These are phyloP conservation scores for Porpolomopsis calyptriformis DNA, from an alignment of 768 basidiomycete species.

Conservation along the genomic window DNA sequence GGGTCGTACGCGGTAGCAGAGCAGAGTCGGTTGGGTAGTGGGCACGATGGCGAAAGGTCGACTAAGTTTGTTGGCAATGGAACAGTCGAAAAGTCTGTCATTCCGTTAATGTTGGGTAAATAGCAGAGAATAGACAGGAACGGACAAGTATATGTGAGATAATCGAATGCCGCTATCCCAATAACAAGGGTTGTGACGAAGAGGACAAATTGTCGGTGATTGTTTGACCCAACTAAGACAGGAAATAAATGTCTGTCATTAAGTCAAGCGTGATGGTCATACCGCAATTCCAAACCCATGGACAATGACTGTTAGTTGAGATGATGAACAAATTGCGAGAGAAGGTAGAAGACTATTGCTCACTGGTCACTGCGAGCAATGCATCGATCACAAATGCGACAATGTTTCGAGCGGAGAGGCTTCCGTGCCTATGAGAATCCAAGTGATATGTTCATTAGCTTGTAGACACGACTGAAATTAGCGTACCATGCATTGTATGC, in stretches of 20 bases:
- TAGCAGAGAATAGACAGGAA: constrained; percentile 9
- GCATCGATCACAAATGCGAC: constrained; percentile 84
- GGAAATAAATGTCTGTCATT: constrained; percentile 2
- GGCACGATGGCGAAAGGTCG: constrained; percentile 48
- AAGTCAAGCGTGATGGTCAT: constrained; percentile 18
- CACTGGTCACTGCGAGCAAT: constrained; percentile 90
- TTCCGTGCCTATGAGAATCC: constrained; percentile 53
- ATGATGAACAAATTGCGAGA: constrained; percentile 2
- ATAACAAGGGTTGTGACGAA: constrained; percentile 81
- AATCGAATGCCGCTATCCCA: constrained; percentile 74
- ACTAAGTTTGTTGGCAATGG: constrained; percentile 26
- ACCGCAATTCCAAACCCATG: constrained; percentile 99
- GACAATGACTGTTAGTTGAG: constrained; percentile 64
- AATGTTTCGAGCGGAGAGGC: constrained; percentile 91
- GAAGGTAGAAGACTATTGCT: constrained; percentile 17
- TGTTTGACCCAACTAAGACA: constrained; percentile 70
- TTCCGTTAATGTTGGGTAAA: constrained; percentile 1
- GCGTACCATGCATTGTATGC: constrained; percentile 89
- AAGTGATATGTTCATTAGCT: no score
- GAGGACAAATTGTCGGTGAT: constrained; percentile 93
- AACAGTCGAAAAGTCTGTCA: constrained; percentile 45
- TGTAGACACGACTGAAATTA: no score
- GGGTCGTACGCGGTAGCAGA: constrained; percentile 59
- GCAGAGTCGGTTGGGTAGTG: constrained; percentile 63
- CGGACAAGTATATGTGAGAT: constrained; percentile 75